Evolutionary conservation across 805 yeast genomes (phyloP).

Genomic region (Saccharomycopsis javanensis): DNA sequence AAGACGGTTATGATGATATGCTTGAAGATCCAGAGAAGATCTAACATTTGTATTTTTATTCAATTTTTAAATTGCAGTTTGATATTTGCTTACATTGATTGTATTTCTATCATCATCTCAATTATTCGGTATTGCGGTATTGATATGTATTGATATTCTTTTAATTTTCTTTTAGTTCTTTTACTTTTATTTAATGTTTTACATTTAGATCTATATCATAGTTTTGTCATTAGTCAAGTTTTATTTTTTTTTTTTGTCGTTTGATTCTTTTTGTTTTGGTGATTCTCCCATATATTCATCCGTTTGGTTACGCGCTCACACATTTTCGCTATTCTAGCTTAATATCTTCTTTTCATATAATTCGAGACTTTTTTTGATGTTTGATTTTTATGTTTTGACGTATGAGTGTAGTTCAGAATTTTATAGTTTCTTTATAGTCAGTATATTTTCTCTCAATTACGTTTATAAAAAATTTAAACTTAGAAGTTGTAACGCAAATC

Average conservation of each 20-base stretch:
- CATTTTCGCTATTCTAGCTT: background rate
- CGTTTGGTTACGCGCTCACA: background rate
- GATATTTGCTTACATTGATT: background rate
- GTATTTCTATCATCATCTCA: background rate
- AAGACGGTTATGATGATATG: conserved; percentile 20
- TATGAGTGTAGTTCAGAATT: background rate
- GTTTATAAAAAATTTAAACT: background rate
- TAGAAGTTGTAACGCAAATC: background rate
- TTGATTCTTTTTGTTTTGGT: background rate
- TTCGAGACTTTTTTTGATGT: background rate
- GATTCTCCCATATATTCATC: background rate
- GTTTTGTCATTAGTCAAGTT: background rate
- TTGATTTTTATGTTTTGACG: background rate
- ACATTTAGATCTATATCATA: background rate
- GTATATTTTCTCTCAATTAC: background rate
- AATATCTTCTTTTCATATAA: background rate
- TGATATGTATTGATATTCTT: background rate
- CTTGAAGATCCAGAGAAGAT: background rate
- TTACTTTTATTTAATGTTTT: background rate
- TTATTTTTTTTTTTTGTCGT: background rate
- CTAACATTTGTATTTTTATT: background rate
- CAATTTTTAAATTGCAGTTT: background rate
- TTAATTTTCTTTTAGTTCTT: background rate
- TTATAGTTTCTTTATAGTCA: background rate
- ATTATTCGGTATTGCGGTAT: background rate